These are phyloP conservation scores for Citrus sinensis DNA, from an alignment of 345 rosid genomes.

Conservation along the genomic window DVS_A1.0 CM039169.1:33294501-33295000, in stretches of 20 bases:
- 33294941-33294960: background rate
- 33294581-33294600: background rate
- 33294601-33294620: background rate
- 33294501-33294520: background rate
- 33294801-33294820: slow-evolving; percentile 62
- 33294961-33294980: background rate
- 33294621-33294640: background rate
- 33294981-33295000: background rate
- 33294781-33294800: slow-evolving; percentile 74
- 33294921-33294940: background rate
- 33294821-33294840: slow-evolving; percentile 71
- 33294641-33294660: slow-evolving; percentile 93
- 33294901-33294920: background rate
- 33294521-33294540: background rate
- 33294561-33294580: background rate
- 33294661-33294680: slow-evolving; percentile 94
- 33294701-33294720: slow-evolving; percentile 93
- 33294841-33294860: slow-evolving; percentile 80
- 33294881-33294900: background rate
- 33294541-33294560: background rate
- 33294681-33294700: slow-evolving; percentile 99
- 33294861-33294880: slow-evolving; percentile 69
- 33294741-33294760: slow-evolving; percentile 77
- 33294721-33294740: slow-evolving; percentile 84
- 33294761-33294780: slow-evolving; percentile 77